A percentile compares a stretch with the other conserved stretches of the same genome.
These are phyloP conservation scores for Conticribra guillardii DNA, from an alignment of 108 stramenopile genomes.

Conservation along the genomic window DNA sequence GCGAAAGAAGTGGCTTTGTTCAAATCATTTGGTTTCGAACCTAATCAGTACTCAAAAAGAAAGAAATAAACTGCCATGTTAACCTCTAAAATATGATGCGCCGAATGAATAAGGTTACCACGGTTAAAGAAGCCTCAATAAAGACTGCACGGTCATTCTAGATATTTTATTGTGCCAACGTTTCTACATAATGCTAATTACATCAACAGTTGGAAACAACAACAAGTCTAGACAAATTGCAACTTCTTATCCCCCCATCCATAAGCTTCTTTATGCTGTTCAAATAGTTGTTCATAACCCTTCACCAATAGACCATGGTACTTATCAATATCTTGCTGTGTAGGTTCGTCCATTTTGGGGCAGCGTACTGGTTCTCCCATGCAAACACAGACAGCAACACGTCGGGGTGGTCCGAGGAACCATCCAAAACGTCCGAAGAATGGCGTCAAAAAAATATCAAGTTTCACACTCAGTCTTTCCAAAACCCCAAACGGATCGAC, in stretches of 20 bases:
- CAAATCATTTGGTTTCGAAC: slow-evolving; percentile 47
- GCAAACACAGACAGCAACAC: slow-evolving; percentile 53
- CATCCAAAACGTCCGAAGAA: slow-evolving; percentile 69
- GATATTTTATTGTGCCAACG: too few relatives aligned
- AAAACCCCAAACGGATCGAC: slow-evolving; percentile 76
- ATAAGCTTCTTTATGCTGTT: slow-evolving; percentile 68
- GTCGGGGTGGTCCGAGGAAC: slow-evolving; percentile 70
- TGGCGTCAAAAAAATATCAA: slow-evolving; percentile 48
- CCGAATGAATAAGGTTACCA: too few relatives aligned
- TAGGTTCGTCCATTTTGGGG: slow-evolving; percentile 62
- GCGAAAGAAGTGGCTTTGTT: slow-evolving; percentile 44
- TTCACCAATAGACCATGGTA: slow-evolving; percentile 63
- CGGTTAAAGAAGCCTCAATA: too few relatives aligned
- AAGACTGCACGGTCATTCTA: too few relatives aligned
- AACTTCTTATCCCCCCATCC: slow-evolving; percentile 55
- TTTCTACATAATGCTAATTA: too few relatives aligned
- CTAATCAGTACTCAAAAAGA: background rate
- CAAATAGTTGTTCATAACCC: slow-evolving; percentile 59
- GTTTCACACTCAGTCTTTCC: slow-evolving; percentile 37
- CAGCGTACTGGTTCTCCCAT: slow-evolving; percentile 65
- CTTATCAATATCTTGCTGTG: slow-evolving; percentile 64
- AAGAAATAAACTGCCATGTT: too few relatives aligned
- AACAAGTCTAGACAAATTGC: slow-evolving; percentile 36
- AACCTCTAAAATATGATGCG: too few relatives aligned
- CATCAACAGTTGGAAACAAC: too few relatives aligned